Evolutionary conservation across 495 filamentous ascomycete species (phyloP).

Genomic region (Talaromyces adpressus): DNA sequence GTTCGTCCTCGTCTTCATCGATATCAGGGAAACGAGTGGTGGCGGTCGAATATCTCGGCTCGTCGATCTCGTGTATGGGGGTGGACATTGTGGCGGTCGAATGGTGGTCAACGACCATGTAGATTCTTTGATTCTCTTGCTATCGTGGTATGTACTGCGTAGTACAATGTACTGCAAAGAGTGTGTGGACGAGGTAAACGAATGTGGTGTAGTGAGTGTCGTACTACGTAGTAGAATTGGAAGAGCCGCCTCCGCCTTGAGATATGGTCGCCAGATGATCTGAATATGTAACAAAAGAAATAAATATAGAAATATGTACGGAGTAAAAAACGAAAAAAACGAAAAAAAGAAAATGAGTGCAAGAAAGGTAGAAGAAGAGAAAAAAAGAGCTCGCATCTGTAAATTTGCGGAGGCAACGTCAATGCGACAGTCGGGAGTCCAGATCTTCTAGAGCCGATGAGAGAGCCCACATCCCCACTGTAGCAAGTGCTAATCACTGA

Average conservation of each 20-base stretch:
- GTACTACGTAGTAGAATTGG: neutral
- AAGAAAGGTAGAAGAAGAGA: neutral
- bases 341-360: neutral
- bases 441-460: neutral
- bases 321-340: neutral
- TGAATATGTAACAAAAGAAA: neutral
- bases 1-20: conserved; percentile 16
- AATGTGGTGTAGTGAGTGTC: neutral
- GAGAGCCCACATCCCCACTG: neutral
- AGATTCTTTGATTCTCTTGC: neutral
- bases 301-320: neutral
- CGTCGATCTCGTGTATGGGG: conserved; percentile 39
- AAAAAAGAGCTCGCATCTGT: neutral
- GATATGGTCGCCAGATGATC: neutral
- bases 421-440: neutral
- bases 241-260: neutral
- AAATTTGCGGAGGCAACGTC: neutral
- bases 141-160: neutral
- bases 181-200: neutral
- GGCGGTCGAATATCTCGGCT: conserved; percentile 22
- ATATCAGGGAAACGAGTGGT: conserved; percentile 19
- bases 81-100: conserved; percentile 35
- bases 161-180: neutral
- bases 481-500: neutral
- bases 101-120: neutral